Base-by-base conservation (phyloP, 768 basidiomycete species). In the Ramaria sp. region DNA sequence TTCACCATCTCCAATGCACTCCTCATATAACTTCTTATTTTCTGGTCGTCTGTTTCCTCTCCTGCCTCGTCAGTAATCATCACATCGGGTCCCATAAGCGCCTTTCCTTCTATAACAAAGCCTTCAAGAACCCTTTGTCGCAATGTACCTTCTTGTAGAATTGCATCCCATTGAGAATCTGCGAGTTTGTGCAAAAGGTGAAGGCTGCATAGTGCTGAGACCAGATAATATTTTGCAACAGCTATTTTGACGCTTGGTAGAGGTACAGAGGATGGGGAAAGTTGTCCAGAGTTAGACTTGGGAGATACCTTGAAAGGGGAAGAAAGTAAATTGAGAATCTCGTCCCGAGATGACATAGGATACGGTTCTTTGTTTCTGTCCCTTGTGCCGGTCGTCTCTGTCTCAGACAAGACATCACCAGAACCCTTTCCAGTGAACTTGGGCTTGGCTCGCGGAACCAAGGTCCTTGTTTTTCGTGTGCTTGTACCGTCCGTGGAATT, bases 221-320 rank as follows among this genome's bases (percentile, higher is more conserved):
- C 24, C n/a, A 55, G 30, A 18, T 55, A 43, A 18, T 32, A 55
- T 34, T 55, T 55, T 16, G 39, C 45, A 15, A 55, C 16, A 22
- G 25, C 52, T 18, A 44, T 44, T 27, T 53, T 42, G 8, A 32
- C 28, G 38, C 20, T 12, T 6, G 45, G 18, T 27, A 47, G n/a
- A 16, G 45, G 16, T 6, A 30, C 25, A 7, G 15, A 18, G 1
- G 45, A 30, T 24, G 48, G 28, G 13, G 18, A 37, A 1, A 30
- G n/a, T 24, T 24, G 9, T 42, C 41, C 27, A 13, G 52, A 30
- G 27, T 53, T 32, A 12, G 44, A 39, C 10, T 22, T n/a, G 5
- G 43, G 36, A 27, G 34, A 34, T 16, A n/a, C 24, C 9, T 6
- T 25, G 15, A 52, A n/a, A 27, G 43, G 45, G n/a, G 51, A 27